Percentiles rank a stretch among this genome's conserved stretches.
phyloP scores from a whole-genome alignment of 75 land plant genomes.

The Larix kaempferi region DNA sequence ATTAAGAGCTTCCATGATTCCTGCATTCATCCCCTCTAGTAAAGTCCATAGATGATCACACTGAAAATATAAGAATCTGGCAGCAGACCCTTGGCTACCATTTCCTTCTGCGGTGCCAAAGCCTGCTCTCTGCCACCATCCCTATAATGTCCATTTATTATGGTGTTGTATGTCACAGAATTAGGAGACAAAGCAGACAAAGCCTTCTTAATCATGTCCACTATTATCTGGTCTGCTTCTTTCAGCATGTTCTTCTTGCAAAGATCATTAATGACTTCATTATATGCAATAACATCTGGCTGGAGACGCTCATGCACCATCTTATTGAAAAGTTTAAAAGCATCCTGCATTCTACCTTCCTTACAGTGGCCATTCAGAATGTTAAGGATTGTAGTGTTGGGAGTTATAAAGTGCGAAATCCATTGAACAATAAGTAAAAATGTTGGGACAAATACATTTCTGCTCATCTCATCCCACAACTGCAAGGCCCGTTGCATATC shows the following conservation, averaged over 20 bases:
- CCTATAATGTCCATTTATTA: conserved; percentile 56
- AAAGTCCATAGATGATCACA: conserved; percentile 53
- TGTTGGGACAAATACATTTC: too few relatives aligned
- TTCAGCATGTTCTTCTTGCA: conserved; percentile 44
- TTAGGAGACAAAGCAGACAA: conserved; percentile 44
- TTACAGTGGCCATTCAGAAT: conserved; percentile 22
- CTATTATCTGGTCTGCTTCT: conserved; percentile 45
- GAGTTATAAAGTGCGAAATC: too few relatives aligned
- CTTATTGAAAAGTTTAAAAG: conserved; percentile 43
- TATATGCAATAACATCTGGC: conserved; percentile 46
- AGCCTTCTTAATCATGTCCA: conserved; percentile 35
- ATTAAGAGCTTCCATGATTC: conserved; percentile 20
- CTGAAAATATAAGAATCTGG: conserved; percentile 56
- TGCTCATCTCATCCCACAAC: too few relatives aligned
- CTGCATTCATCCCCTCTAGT: conserved; percentile 39
- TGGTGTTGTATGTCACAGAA: conserved; percentile 54
- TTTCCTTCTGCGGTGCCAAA: conserved; percentile 39
- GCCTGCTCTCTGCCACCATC: conserved; percentile 35
- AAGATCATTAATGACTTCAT: conserved; percentile 53
- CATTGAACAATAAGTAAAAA: too few relatives aligned
- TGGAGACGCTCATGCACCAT: conserved; percentile 41
- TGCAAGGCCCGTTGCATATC: too few relatives aligned
- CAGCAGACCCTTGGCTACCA: conserved; percentile 42
- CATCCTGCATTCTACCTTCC: conserved; percentile 28
- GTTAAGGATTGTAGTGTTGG: too few relatives aligned